phyloP scores from a whole-genome alignment of 257 asterid species.

The Solanum microdontum region DNA sequence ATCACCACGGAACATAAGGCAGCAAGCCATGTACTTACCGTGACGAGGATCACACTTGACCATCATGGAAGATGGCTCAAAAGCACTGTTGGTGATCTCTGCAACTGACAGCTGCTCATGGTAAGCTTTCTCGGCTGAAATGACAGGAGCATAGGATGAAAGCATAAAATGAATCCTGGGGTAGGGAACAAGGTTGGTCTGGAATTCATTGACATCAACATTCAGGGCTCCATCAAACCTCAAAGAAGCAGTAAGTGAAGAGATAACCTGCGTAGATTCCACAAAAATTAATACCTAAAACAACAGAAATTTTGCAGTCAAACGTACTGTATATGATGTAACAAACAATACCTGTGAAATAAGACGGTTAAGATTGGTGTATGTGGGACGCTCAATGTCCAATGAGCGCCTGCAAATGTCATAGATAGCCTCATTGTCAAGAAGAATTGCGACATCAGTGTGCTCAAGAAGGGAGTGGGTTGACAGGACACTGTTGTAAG shows the following conservation, averaged over 20 bases:
- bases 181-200: constrained; percentile 19
- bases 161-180: constrained; percentile 14
- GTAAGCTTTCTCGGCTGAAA: constrained; percentile 13
- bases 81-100: constrained; percentile 17
- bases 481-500: constrained; percentile 19
- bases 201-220: constrained; percentile 18
- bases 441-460: constrained; percentile 16
- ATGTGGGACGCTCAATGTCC: constrained; percentile 14
- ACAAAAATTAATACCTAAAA: not conserved
- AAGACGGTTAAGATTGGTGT: constrained; percentile 19
- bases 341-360: constrained; percentile 9
- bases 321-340: not conserved
- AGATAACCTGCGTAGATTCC: constrained; percentile 9
- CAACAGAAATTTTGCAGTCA: not conserved
- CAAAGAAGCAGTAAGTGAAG: constrained; percentile 17
- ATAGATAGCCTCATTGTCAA: constrained; percentile 1
- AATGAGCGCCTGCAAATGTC: constrained; percentile 3
- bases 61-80: constrained; percentile 21
- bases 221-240: constrained; percentile 23
- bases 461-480: constrained; percentile 21
- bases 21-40: constrained; percentile 20
- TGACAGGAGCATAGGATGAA: constrained; percentile 15
- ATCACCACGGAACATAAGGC: constrained; percentile 20
- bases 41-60: constrained; percentile 19
- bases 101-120: constrained; percentile 17